Evolutionary conservation across 176 grass and related monocot genomes (phyloP).

Genomic region (Oropetium thomaeum): DNA sequence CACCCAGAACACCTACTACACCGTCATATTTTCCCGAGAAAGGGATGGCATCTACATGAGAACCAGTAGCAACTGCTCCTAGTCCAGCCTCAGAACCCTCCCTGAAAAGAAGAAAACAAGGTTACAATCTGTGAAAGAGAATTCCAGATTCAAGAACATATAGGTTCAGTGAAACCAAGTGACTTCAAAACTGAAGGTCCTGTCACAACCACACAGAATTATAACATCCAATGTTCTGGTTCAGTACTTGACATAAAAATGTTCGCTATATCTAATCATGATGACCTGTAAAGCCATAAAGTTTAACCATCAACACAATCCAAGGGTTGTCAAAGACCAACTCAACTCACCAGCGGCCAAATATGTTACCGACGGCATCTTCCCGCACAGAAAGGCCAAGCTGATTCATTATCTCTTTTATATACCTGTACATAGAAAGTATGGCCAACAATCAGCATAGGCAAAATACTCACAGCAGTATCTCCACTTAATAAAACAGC

Average conservation of each 20-base stretch:
- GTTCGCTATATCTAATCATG: neutral
- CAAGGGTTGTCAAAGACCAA: neutral
- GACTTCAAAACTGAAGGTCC: neutral
- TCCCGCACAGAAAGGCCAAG: slow-evolving; percentile 59
- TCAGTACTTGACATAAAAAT: neutral
- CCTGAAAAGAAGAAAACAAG: slow-evolving; percentile 42
- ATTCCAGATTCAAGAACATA: neutral
- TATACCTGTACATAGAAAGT: slow-evolving; percentile 50
- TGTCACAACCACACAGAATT: neutral
- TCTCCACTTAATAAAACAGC: neutral
- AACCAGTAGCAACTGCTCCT: slow-evolving; percentile 80
- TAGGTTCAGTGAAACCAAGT: neutral
- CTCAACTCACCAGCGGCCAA: slow-evolving; percentile 87
- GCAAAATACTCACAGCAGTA: neutral
- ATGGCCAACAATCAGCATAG: neutral
- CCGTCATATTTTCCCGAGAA: slow-evolving; percentile 98
- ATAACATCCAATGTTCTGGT: neutral
- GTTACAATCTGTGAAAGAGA: neutral
- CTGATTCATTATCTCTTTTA: slow-evolving; percentile 80
- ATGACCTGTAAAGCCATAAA: neutral
- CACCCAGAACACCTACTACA: slow-evolving; percentile 88
- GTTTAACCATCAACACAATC: neutral
- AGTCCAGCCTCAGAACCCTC: slow-evolving; percentile 63
- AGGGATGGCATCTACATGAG: slow-evolving; percentile 98
- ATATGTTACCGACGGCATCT: slow-evolving; percentile 93